These are phyloP conservation scores for Suillus plorans DNA, from an alignment of 768 basidiomycete species.

Conservation along the genomic window DNA sequence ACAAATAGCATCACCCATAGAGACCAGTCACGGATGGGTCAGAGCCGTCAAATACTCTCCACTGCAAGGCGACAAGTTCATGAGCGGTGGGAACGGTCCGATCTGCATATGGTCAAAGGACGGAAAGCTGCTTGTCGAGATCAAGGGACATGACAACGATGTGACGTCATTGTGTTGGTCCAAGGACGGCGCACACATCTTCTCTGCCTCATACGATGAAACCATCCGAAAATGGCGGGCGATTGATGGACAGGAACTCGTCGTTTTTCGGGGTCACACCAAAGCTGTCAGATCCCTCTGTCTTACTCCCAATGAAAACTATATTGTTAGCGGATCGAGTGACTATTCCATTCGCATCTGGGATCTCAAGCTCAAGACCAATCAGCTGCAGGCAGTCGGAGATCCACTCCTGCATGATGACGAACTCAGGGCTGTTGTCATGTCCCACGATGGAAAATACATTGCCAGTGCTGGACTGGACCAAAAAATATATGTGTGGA, in stretches of 20 bases:
- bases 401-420: conserved; percentile 71
- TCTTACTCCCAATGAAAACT: not conserved
- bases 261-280: not conserved
- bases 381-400: not conserved
- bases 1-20: not conserved
- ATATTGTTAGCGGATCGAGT: not conserved
- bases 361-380: not conserved
- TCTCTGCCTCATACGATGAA: fast-evolving
- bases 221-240: not conserved
- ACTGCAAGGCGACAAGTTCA: not conserved
- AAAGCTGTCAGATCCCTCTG: not conserved
- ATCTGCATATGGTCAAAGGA: not conserved
- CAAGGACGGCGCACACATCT: not conserved
- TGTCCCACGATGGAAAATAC: conserved; percentile 75
- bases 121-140: not conserved
- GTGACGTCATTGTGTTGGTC: not conserved
- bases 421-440: conserved; percentile 71
- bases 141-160: not conserved
- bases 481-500: conserved; percentile 76
- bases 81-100: not conserved
- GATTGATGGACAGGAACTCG: not conserved
- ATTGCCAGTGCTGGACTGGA: conserved; percentile 84
- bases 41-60: not conserved
- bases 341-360: not conserved
- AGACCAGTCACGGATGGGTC: not conserved